Conservation (phyloP, 1,139 yeast species). For the Meyerozyma guilliermondii region DNA sequence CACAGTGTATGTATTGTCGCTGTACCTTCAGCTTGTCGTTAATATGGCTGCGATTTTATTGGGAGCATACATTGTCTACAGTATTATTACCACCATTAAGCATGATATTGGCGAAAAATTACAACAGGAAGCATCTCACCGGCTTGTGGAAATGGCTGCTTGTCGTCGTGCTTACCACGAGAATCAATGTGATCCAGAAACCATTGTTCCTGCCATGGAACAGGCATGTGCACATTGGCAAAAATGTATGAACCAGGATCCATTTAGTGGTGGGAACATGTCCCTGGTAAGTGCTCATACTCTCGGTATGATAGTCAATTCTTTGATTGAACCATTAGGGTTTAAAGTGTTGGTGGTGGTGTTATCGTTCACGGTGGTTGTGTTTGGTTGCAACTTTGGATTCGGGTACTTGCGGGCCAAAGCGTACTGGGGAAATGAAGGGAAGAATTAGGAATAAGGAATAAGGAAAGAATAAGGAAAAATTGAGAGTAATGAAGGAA, state of each 20-base stretch:
- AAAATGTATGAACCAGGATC: conserved; percentile 57
- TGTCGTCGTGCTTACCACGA: conserved; percentile 49
- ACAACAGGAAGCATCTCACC: conserved; percentile 31
- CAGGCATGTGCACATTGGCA: conserved; percentile 55
- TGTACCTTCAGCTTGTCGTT: conserved; percentile 51
- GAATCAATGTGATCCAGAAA: conserved; percentile 54
- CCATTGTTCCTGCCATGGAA: conserved; percentile 56
- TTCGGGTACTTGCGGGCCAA: conserved; percentile 45
- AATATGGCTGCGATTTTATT: conserved; percentile 43
- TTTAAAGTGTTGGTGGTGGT: conserved; percentile 47
- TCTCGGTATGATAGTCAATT: conserved; percentile 56
- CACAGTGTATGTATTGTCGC: conserved; percentile 49
- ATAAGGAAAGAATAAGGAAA: background rate
- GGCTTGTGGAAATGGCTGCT: conserved; percentile 36
- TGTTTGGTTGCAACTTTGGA: conserved; percentile 36
- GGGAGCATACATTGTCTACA: conserved; percentile 35
- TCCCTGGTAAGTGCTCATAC: conserved; percentile 60
- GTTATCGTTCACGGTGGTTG: conserved; percentile 20
- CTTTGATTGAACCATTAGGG: conserved; percentile 62
- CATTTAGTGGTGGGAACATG: conserved; percentile 35
- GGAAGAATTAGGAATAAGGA: background rate
- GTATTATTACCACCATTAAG: conserved; percentile 42
- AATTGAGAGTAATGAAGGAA: too few species aligned
- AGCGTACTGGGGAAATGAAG: conserved; percentile 31
- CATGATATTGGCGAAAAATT: conserved; percentile 50